Base-by-base conservation (phyloP, 208 protist species). In the Trypanosoma rangeli region DNA sequence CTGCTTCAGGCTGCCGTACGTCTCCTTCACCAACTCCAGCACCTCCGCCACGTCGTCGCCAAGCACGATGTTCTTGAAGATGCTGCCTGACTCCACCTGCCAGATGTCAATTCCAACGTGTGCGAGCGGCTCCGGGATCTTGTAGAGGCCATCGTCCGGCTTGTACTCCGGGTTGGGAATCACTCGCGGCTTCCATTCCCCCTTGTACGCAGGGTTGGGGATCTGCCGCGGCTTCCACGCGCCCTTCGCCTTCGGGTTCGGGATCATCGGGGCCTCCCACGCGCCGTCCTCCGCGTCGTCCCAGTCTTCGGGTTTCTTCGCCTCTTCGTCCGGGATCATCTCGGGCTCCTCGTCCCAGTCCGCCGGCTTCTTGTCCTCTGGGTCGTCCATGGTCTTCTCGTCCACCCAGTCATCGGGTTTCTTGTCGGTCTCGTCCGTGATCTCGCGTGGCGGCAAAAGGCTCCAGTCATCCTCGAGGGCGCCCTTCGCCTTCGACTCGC, bases 21-120 rank as follows among this genome's bases (percentile, higher is more conserved):
- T 82, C 49, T 44, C 59, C 65, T 80, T 48, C 58, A 84, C 63
- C 8, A 81, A 20, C 1, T 73, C 66, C 56, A 96, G 68, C 64
- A 97, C 96, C 68, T 97, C 96, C 42, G 79, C 71, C 20, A 95
- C 28, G 70, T 86, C 56, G 70, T 98, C 94, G 39, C 85, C 81
- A 52, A 99, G 76, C 60, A 98, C 81, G 70, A 99, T 97, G 85
- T 98, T 94, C 70, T 99, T 92, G 76, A 98, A 99, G 77, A 98
- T 97, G 74, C 89, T 93, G 64, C 97, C 97, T 35, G 85, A 78
- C 86, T 98, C 93, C 57, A 99, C 96, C 79, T 98, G 94, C 97
- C 96, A 98, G 20, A 98, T 70, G 56, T 99, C 97, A 55, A 99
- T 89, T 57, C 93, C 97, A 44, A 98, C 81, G 68, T 82, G 75